Percentiles rank a stretch among this genome's conserved stretches.
Evolutionary conservation across 768 basidiomycete genomes (phyloP).

Genomic region (Sporobolomyces pararoseus): DNA sequence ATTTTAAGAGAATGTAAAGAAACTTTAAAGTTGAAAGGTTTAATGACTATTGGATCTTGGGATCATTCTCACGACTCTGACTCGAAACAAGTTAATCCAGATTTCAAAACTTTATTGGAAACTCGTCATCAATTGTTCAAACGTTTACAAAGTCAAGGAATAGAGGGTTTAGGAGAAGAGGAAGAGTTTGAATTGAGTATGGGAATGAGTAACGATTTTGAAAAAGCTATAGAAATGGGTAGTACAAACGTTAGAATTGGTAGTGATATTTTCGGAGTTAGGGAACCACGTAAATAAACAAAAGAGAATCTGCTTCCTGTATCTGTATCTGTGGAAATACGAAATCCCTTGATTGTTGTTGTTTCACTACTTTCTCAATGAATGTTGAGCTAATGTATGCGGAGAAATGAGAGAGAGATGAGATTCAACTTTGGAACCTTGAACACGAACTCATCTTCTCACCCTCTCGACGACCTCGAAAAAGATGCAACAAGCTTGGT

Average conservation of each 20-base stretch:
- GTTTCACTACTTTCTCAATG: too few species aligned
- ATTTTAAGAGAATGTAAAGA: constrained; percentile 67
- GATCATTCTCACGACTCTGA: constrained; percentile 58
- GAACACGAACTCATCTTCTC: too few species aligned
- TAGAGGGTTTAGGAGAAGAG: constrained; percentile 15
- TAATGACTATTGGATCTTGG: constrained; percentile 95
- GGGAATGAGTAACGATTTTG: constrained; percentile 97
- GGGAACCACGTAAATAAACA: constrained; percentile 49
- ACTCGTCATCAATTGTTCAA: constrained; percentile 28
- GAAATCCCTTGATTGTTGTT: too few species aligned
- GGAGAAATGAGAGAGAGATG: too few species aligned
- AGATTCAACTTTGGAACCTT: too few species aligned
- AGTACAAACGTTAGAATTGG: constrained; percentile 87
- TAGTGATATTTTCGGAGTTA: constrained; percentile 77
- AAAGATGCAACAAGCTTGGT: too few species aligned
- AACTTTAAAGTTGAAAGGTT: constrained; percentile 67
- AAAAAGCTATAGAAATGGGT: constrained; percentile 74
- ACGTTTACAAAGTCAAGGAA: not conserved
- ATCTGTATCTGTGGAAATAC: too few species aligned
- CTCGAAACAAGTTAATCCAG: constrained; percentile 57
- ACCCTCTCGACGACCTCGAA: too few species aligned
- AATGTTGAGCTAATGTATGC: too few species aligned
- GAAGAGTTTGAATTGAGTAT: constrained; percentile 56
- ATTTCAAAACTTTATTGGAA: constrained; percentile 60
- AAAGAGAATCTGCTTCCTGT: too few species aligned